These are phyloP conservation scores for Tripterygium wilfordii DNA, from an alignment of 177 flowering plant genomes.

Conservation along the genomic window DNA sequence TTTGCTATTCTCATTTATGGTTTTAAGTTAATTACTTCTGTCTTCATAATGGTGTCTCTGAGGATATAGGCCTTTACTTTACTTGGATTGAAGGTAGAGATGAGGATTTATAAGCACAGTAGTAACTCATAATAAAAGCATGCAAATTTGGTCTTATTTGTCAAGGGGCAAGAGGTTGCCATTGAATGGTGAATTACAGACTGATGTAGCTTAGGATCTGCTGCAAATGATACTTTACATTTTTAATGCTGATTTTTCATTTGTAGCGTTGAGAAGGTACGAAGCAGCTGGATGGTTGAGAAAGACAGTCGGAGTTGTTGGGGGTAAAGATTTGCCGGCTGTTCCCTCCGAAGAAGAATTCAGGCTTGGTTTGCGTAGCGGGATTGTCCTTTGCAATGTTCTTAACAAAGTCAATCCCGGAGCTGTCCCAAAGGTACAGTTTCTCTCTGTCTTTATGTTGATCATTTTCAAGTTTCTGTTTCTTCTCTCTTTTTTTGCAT, in stretches of 20 bases:
- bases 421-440: conserved; percentile 49
- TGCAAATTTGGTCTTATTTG: too few species aligned
- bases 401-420: conserved; percentile 61
- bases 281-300: conserved; percentile 68
- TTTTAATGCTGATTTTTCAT: too few species aligned
- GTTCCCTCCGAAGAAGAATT: conserved; percentile 67
- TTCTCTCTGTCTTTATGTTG: conserved; percentile 3
- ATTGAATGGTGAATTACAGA: too few species aligned
- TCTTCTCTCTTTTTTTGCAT: not conserved
- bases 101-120: too few species aligned
- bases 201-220: too few species aligned
- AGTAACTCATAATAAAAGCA: too few species aligned
- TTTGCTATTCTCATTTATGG: too few species aligned
- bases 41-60: too few species aligned
- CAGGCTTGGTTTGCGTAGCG: conserved; percentile 58
- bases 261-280: conserved; percentile 50
- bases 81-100: not conserved
- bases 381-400: conserved; percentile 60
- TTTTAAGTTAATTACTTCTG: too few species aligned
- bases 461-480: not conserved
- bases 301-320: conserved; percentile 49
- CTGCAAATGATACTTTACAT: not conserved
- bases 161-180: too few species aligned
- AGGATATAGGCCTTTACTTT: too few species aligned
- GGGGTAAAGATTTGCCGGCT: conserved; percentile 54